Base-by-base conservation (phyloP, 2,329 filamentous ascomycete genomes). In the Akanthomyces dipterigenus region DNA sequence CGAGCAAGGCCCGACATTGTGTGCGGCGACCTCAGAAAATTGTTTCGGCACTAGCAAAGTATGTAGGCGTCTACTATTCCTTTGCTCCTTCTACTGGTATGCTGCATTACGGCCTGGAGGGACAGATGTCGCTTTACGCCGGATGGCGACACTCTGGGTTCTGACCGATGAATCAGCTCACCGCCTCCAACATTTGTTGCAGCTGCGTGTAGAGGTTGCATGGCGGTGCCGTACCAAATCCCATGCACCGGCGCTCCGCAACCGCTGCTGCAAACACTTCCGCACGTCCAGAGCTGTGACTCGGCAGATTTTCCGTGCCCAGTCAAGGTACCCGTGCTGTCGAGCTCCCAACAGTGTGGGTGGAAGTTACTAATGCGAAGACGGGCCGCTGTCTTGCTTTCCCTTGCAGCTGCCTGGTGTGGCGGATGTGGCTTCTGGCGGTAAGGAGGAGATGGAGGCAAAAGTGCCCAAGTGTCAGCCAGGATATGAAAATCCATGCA, bases 361-460 rank as follows among this genome's bases (percentile, higher is more conserved):
- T 42, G 22, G 18, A 16, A 7, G 49, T 53, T 31, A 34, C 26
- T 7, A 55, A 55, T 14, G 4, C 45, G 53, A 46, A 46, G 54
- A 56, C 54, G 54, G 40, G 26, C 54, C 54, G 54, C 40, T 43
- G 26, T 46, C 22, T 42, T 18, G 26, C 36, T 22, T 55, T 40
- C 22, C 24, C 43, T 11, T n/a, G 8, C 16, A n/a, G 18, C 28
- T 26, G 40, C 36, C 54, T 38, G 53, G 36, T 9, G 40, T 56
- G 40, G 54, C 54, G 54, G 40, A 43, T 8, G 54, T 56, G 54
- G 54, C 54, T 56, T 56, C 38, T 34, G 54, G 54, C 54, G 54
- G 54, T 56, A 56, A 56, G 54, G 54, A 55, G 43, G n/a, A 55
- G 36, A 18, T 12, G 11, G 34, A 18, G 16, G 18, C 20, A 36